Evolutionary conservation across 192 early-diverging fungal species (phyloP).

Genomic region (Funneliformis geosporum): DNA sequence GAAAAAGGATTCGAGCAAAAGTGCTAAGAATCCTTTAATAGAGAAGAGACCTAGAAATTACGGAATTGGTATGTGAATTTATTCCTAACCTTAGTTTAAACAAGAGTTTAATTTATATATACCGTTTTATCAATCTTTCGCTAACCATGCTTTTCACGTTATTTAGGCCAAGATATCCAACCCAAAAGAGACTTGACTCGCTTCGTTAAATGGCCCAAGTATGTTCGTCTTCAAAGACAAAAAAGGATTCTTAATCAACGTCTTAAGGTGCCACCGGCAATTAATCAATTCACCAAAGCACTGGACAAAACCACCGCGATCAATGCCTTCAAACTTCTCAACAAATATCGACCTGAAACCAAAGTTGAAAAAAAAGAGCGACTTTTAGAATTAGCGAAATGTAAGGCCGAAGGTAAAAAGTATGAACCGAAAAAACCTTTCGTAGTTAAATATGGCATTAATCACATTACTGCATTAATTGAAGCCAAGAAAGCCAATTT

Average conservation of each 20-base stretch:
- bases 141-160: not conserved
- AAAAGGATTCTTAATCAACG: constrained; percentile 96
- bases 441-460: constrained; percentile 99
- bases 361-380: constrained; percentile 95
- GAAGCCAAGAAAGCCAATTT: constrained; percentile 99
- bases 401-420: constrained; percentile 87
- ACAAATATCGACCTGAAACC: constrained; percentile 99
- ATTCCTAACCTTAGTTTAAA: no score
- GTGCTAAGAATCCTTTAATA: constrained; percentile 81
- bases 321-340: constrained; percentile 95
- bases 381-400: constrained; percentile 82
- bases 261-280: constrained; percentile 98
- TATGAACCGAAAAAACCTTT: constrained; percentile 90
- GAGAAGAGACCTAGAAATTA: constrained; percentile 95
- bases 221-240: constrained; percentile 99
- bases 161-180: constrained; percentile 89
- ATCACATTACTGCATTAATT: constrained; percentile 97
- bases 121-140: not conserved
- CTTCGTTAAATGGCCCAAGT: constrained; percentile 99
- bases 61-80: constrained; percentile 73
- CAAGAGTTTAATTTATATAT: not conserved
- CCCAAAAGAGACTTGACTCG: constrained; percentile 93
- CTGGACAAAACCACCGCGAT: constrained; percentile 99
- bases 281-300: constrained; percentile 99
- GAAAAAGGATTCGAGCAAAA: constrained; percentile 72